Base-by-base conservation (phyloP, 1,284 basidiomycete genomes). In the Earliella scabrosa region DNA sequence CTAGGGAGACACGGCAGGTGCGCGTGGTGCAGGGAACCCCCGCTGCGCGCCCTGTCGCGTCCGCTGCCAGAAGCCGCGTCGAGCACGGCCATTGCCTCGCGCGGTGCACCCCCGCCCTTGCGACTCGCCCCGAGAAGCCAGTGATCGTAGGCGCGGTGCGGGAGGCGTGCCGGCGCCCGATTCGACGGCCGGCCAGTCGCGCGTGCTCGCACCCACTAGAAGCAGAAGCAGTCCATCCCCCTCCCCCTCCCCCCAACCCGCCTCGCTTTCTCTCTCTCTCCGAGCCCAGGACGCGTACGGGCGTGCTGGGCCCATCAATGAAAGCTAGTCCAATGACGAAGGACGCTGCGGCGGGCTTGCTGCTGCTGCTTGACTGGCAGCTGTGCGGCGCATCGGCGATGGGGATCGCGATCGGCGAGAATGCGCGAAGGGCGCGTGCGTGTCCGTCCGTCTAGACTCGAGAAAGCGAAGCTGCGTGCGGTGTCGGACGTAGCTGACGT, bases 361-460 rank as follows among this genome's bases (percentile, higher is more conserved):
- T n/a, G n/a, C n/a, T n/a, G n/a, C n/a, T n/a, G n/a, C n/a, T n/a
- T n/a, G n/a, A n/a, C n/a, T n/a, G n/a, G n/a, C n/a, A n/a, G n/a
- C n/a, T n/a, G n/a, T n/a, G n/a, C n/a, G n/a, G 45, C 36, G 32
- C 50, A 58, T 58, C 59, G 56, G 56, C 47, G 59, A 61, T 61
- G 20, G 46, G 35, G 18, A 58, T 61, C 59, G 59, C 50, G 56
- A 58, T 58, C 45, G 51, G 45, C 44, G 48, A 44, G 36, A 29
- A 24, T 8, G 10, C 13, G 36, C 36, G 29, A 31, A 6, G 29
- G 13, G 13, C 18, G 36, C 36, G 16, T 38, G 36, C 36, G 36
- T 4, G 14, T 10, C n/a, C 32, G n/a, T 34, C 32, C n/a, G n/a
- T n/a, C n/a, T n/a, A n/a, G n/a, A 34, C n/a, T 16, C 13, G 35